phyloP scores from a whole-genome alignment of 2,329 filamentous ascomycete species.

The Trichoderma gracile region DNA sequence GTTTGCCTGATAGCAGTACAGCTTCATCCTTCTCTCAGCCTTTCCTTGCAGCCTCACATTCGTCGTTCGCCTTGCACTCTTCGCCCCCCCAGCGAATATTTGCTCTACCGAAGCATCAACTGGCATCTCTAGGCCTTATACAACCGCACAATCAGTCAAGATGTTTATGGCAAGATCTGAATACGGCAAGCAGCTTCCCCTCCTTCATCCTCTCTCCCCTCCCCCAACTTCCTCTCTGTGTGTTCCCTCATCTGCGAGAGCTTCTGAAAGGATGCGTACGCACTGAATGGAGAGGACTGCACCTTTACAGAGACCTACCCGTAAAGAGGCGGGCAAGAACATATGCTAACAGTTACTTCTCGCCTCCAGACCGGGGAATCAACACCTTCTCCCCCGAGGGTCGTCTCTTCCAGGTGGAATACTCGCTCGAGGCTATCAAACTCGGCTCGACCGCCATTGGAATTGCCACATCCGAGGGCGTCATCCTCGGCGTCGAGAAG shows the following conservation, averaged over 20 bases:
- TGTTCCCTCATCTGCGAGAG: neutral
- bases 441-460: conserved; percentile 97
- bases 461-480: conserved; percentile 91
- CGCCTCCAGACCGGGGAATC: conserved; percentile 84
- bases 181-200: conserved; percentile 64
- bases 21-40: conserved; percentile 29
- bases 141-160: conserved; percentile 51
- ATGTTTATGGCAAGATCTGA: conserved; percentile 99
- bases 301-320: neutral
- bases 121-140: conserved; percentile 14
- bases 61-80: neutral
- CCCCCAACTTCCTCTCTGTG: neutral
- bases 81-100: neutral
- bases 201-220: conserved; percentile 30
- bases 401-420: conserved; percentile 99
- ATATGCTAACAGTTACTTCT: conserved; percentile 26
- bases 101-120: neutral
- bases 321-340: neutral
- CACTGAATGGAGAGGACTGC: neutral
- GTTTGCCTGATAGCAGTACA: conserved; percentile 39
- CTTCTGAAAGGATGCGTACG: neutral
- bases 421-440: conserved; percentile 99
- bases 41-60: conserved; percentile 26
- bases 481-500: conserved; percentile 97
- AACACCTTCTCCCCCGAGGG: conserved; percentile 99